Percentiles rank a stretch among this genome's conserved stretches.
Conservation (phyloP, 2,329 filamentous ascomycete species). For the Xylaria sp. region DNA sequence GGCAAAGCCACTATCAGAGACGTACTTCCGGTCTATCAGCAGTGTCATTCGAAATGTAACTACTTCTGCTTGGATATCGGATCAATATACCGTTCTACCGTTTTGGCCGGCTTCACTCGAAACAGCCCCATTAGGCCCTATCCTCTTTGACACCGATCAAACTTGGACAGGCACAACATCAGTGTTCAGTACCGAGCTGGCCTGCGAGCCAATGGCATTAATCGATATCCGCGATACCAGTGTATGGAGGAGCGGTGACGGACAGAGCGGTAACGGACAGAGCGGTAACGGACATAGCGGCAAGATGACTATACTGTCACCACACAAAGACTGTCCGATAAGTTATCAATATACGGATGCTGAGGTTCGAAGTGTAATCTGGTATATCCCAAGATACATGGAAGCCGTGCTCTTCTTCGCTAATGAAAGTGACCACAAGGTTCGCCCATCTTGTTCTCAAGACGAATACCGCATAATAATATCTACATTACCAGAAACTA, state of each 20-base stretch:
- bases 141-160: not conserved
- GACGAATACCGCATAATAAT: not conserved
- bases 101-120: constrained; percentile 17
- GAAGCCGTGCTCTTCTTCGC: not conserved
- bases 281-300: too few relatives aligned
- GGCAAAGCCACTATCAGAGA: constrained; percentile 15
- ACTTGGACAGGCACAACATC: constrained; percentile 6
- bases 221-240: not conserved
- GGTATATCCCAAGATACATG: not conserved
- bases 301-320: not conserved
- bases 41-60: constrained; percentile 27
- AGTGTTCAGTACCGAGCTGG: constrained; percentile 6
- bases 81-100: constrained; percentile 25
- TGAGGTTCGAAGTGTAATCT: not conserved
- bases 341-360: not conserved
- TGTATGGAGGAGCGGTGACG: too few relatives aligned
- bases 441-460: not conserved
- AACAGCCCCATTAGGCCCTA: not conserved
- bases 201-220: not conserved
- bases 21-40: constrained; percentile 25
- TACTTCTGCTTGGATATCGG: constrained; percentile 27
- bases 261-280: too few relatives aligned
- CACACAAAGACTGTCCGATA: not conserved
- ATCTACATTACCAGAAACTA: not conserved
- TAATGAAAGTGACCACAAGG: not conserved